Percentiles rank a stretch among this genome's conserved stretches.
Evolutionary conservation across 1,139 yeast species (phyloP).

Genomic region (Neolecta irregularis): DNA sequence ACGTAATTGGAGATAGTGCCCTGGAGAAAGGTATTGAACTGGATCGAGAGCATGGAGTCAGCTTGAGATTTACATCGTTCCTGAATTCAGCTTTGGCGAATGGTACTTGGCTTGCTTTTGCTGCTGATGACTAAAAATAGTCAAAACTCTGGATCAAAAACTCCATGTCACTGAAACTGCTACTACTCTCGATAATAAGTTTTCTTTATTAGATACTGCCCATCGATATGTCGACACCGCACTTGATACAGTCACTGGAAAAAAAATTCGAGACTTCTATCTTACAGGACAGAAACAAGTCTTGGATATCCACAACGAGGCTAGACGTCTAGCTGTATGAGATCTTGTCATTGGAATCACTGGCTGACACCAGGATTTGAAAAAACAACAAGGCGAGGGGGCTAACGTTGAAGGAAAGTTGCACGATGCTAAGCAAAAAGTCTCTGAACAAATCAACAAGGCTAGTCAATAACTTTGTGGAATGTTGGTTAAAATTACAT

Average conservation of each 20-base stretch:
- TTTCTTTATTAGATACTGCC: conserved; percentile 41
- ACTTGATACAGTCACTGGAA: conserved; percentile 31
- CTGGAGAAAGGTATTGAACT: conserved; percentile 41
- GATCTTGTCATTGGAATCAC: too few species aligned
- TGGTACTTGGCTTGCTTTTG: too few species aligned
- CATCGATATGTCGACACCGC: conserved; percentile 38
- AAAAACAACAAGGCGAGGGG: too few species aligned
- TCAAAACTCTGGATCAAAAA: conserved; percentile 41
- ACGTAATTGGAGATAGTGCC: conserved; percentile 46
- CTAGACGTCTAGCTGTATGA: conserved; percentile 53
- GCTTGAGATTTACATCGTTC: conserved; percentile 41
- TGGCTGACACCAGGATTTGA: too few species aligned
- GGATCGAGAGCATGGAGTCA: conserved; percentile 51
- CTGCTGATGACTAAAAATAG: conserved; percentile 7
- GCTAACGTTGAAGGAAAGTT: too few species aligned
- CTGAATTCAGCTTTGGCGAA: conserved; percentile 37
- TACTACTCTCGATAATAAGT: conserved; percentile 35
- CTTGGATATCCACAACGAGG: conserved; percentile 54
- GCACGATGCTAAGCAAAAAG: too few species aligned
- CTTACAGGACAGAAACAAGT: conserved; percentile 40
- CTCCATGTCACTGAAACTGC: conserved; percentile 45
- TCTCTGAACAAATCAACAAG: too few species aligned
- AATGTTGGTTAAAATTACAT: too few species aligned
- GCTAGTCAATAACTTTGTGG: too few species aligned
- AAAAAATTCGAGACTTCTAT: conserved; percentile 39